Percentiles rank a stretch among this genome's conserved stretches.
Conservation (phyloP, 106 monocot genomes). For the Chionographis japonica region DNA sequence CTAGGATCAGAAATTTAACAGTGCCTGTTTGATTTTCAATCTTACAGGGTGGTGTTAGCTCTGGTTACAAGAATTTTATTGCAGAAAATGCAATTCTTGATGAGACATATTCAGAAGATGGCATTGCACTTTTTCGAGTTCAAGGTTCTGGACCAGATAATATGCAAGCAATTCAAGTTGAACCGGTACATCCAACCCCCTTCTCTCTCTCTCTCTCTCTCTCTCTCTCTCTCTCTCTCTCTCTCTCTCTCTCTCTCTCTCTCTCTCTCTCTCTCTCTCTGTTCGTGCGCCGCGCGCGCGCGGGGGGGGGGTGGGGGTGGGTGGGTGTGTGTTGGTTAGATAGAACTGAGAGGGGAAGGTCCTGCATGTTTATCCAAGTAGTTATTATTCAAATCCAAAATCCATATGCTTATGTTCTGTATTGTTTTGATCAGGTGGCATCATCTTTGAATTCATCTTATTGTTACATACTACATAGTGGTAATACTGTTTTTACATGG, state of each 20-base stretch:
- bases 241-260: too few relatives aligned
- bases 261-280: too few relatives aligned
- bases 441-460: slow-evolving; percentile 95
- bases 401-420: not conserved
- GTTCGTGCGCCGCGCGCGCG: too few relatives aligned
- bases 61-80: slow-evolving; percentile 62
- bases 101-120: slow-evolving; percentile 68
- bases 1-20: not conserved
- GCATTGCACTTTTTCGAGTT: slow-evolving; percentile 67
- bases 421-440: slow-evolving; percentile 58
- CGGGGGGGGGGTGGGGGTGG: too few relatives aligned
- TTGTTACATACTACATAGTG: slow-evolving; percentile 93
- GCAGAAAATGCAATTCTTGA: slow-evolving; percentile 39
- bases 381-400: too few relatives aligned
- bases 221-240: too few relatives aligned
- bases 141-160: slow-evolving; percentile 90
- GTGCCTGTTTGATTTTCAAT: not conserved
- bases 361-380: too few relatives aligned
- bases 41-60: slow-evolving; percentile 66
- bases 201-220: not conserved
- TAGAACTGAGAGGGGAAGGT: not conserved
- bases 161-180: slow-evolving; percentile 97
- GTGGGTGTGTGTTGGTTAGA: too few relatives aligned
- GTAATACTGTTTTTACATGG: slow-evolving; percentile 87
- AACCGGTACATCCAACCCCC: slow-evolving; percentile 36